phyloP scores from a whole-genome alignment of 805 yeast species.

The Zygoascus ofunaensis region DNA sequence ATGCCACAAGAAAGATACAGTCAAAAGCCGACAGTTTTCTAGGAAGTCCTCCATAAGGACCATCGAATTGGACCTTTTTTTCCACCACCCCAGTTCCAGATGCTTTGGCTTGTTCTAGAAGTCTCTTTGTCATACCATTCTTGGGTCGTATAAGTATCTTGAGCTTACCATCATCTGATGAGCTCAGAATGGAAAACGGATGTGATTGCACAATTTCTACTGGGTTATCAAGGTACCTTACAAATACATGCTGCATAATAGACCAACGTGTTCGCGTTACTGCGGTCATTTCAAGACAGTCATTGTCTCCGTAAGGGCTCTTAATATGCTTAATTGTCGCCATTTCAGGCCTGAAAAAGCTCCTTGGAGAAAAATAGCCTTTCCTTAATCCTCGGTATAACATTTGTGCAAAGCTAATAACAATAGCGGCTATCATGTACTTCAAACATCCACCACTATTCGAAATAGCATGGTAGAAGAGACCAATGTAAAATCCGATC shows the following conservation, averaged over 20 bases:
- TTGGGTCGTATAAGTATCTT: conserved; percentile 31
- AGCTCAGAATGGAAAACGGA: conserved; percentile 14
- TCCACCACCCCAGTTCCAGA: conserved; percentile 2
- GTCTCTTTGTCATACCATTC: conserved; percentile 11
- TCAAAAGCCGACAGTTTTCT: conserved; percentile 38
- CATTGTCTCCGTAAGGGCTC: no score
- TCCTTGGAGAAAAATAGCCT: no score
- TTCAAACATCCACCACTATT: conserved; percentile 30
- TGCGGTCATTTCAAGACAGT: conserved; percentile 8
- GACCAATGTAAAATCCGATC: conserved; percentile 12
- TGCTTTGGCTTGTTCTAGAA: conserved; percentile 7
- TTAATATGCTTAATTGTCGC: conserved; percentile 7
- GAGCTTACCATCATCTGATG: conserved; percentile 26
- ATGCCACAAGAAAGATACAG: conserved; percentile 31
- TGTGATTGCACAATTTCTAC: no score
- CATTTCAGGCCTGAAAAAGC: no score
- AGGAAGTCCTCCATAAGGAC: conserved; percentile 39
- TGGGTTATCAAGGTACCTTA: conserved; percentile 15
- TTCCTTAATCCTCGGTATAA: no score
- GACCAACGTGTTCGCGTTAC: conserved; percentile 10
- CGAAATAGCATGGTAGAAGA: conserved; percentile 14
- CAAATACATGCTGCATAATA: conserved; percentile 16
- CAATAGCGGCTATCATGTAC: conserved; percentile 14
- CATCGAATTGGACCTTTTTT: conserved; percentile 32
- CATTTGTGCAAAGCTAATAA: conserved; percentile 9